Evolutionary conservation across 495 filamentous ascomycete species (phyloP).

Genomic region (Talaromyces proteolyticus): DNA sequence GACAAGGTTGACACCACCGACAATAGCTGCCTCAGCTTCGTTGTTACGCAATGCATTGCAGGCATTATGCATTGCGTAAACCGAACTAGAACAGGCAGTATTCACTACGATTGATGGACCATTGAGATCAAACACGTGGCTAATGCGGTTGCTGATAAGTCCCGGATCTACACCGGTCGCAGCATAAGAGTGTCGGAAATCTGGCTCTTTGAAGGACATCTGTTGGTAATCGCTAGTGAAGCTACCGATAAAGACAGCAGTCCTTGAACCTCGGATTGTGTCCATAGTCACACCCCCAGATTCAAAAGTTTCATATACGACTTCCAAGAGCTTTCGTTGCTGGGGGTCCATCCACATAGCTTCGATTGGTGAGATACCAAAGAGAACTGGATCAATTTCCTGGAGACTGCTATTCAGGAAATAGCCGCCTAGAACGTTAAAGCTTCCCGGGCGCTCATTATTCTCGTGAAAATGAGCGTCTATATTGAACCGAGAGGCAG

Average conservation of each 20-base stretch:
- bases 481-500: slow-evolving; percentile 29
- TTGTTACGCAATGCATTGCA: slow-evolving; percentile 15
- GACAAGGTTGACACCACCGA: slow-evolving; percentile 39
- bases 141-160: slow-evolving; percentile 21
- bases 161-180: slow-evolving; percentile 17
- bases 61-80: slow-evolving; percentile 23
- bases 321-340: slow-evolving; percentile 50
- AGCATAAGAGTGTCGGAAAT: slow-evolving; percentile 10
- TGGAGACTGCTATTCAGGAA: slow-evolving; percentile 2
- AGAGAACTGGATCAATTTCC: slow-evolving; percentile 8
- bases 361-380: slow-evolving; percentile 35
- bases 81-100: slow-evolving; percentile 23
- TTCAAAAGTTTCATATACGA: slow-evolving; percentile 19
- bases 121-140: slow-evolving; percentile 24
- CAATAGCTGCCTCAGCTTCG: slow-evolving; percentile 32
- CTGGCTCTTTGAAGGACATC: slow-evolving; percentile 22
- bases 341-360: slow-evolving; percentile 52
- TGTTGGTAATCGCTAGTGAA: slow-evolving; percentile 17
- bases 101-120: slow-evolving; percentile 24
- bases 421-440: slow-evolving; percentile 5
- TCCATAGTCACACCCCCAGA: slow-evolving; percentile 16
- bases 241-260: slow-evolving; percentile 12
- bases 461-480: slow-evolving; percentile 26
- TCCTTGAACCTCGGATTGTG: slow-evolving; percentile 6
- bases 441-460: slow-evolving; percentile 8